Base-by-base conservation (phyloP, 2,329 filamentous ascomycete genomes). In the Amphichorda felina region DNA sequence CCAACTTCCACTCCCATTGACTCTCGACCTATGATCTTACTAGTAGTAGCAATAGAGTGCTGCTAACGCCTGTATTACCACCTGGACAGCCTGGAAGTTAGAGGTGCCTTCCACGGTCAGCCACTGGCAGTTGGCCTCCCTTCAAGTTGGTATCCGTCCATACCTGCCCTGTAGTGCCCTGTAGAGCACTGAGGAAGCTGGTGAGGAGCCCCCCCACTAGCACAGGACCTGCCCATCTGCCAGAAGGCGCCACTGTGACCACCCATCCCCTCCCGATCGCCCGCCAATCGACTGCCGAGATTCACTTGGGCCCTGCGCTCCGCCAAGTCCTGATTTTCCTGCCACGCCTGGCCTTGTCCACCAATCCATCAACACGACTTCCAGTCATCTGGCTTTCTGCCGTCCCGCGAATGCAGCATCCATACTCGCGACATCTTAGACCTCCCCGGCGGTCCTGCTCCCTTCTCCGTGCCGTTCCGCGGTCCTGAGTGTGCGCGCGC, bases 401-500 rank as follows among this genome's bases (percentile, higher is more conserved):
- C 33, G 11, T 13, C 35, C 25, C 35, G 29, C 35, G 35, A 36
- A 36, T 36, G 35, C 35, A 31, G 34, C 11, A 35, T n/a, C 27
- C 27, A 16, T 28, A 35, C 34, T 19, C 31, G 17, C 10, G 14
- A 19, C 11, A 14, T 21, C 18, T 14, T 19, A 14, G 17, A 21
- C 17, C 21, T 16, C 16, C 34, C 27, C 9, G 16, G 34, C 27
- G 19, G 34, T 30, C 19, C 34, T 15, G 14, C 34, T 32, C 13
- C 29, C 22, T 21, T 16, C 35, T 17, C 13, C 22, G 15, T 30
- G 26, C 14, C n/a, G 28, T 18, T 9, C 17, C 10, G 19, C 18
- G n/a, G 25, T 30, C 19, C 27, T 17, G 34, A 36, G 26, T 30
- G n/a, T n/a, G 37, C 38, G 30, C 35, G 43, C 41, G 47, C 49